Conservation (phyloP, 2,329 filamentous ascomycete genomes). For the Calycina marina region DNA sequence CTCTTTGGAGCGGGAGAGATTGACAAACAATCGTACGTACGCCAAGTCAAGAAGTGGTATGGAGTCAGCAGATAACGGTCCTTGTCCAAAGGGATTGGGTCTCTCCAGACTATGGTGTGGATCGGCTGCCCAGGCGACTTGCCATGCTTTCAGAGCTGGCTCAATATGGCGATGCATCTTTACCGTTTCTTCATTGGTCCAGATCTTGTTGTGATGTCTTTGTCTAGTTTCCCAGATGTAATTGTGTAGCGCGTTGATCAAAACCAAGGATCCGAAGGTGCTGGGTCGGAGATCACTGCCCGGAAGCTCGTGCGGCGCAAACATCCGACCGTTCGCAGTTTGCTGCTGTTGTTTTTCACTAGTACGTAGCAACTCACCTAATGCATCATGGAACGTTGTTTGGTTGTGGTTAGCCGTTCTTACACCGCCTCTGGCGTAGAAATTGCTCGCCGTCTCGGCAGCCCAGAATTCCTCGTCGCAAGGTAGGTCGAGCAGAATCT, state of each 20-base stretch:
- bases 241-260: conserved; percentile 92
- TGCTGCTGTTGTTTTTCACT: conserved; percentile 51
- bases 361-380: conserved; percentile 67
- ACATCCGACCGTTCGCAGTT: conserved; percentile 28
- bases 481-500: conserved; percentile 77
- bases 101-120: conserved; percentile 71
- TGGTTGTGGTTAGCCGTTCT: conserved; percentile 54
- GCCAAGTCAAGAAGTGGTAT: conserved; percentile 85
- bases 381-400: conserved; percentile 66
- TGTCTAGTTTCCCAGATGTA: conserved; percentile 98
- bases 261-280: conserved; percentile 77
- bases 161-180: conserved; percentile 94
- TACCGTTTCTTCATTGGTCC: conserved; percentile 86
- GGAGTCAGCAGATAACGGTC: conserved; percentile 76
- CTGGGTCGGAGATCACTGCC: conserved; percentile 62
- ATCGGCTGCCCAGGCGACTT: conserved; percentile 79
- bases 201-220: conserved; percentile 72
- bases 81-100: conserved; percentile 68
- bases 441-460: conserved; percentile 69
- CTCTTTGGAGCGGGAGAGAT: conserved; percentile 82
- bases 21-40: conserved; percentile 84
- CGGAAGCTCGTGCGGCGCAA: conserved; percentile 33
- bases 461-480: conserved; percentile 88
- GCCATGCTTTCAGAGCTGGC: conserved; percentile 86
- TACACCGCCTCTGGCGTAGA: conserved; percentile 62